phyloP scores from a whole-genome alignment of 768 basidiomycete genomes.

The Pisolithus orientalis region DNA sequence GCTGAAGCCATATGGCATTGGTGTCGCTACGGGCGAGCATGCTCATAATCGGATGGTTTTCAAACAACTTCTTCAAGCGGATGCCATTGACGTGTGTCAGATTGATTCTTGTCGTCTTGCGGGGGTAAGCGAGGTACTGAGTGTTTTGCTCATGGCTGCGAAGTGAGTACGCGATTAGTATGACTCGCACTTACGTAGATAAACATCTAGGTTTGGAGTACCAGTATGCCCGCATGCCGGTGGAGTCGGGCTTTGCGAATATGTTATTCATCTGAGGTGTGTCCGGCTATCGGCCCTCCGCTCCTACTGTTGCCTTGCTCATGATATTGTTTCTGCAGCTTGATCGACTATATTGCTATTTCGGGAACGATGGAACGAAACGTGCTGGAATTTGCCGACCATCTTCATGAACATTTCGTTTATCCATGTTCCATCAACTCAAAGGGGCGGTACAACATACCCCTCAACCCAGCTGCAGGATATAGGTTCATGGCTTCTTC shows the following conservation, averaged over 20 bases:
- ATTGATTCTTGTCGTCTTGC: conserved; percentile 93
- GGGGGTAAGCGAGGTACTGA: conserved; percentile 92
- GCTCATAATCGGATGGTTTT: conserved; percentile 96
- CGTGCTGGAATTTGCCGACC: conserved; percentile 86
- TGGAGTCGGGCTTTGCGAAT: conserved; percentile 92
- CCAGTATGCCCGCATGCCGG: conserved; percentile 94
- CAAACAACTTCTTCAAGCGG: conserved; percentile 90
- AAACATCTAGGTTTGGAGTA: conserved; percentile 63
- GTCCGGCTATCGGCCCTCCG: conserved; percentile 3
- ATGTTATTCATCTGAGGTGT: conserved; percentile 80
- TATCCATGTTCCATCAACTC: conserved; percentile 84
- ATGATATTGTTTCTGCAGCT: conserved; percentile 31
- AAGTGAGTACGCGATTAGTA: conserved; percentile 44
- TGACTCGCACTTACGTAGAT: background rate
- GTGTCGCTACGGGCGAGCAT: conserved; percentile 95
- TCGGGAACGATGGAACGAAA: conserved; percentile 93
- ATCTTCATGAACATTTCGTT: conserved; percentile 91
- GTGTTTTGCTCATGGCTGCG: conserved; percentile 87
- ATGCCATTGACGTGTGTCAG: conserved; percentile 92
- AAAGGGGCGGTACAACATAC: conserved; percentile 84
- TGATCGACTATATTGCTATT: conserved; percentile 91
- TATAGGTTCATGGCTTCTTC: conserved; percentile 35
- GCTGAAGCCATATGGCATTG: conserved; percentile 77
- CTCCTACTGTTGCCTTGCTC: background rate
- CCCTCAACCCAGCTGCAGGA: conserved; percentile 66